A percentile compares a stretch with the other conserved stretches of the same genome.
phyloP scores from a whole-genome alignment of 2,329 filamentous ascomycete species.

The Bipolaris oryzae region DNA sequence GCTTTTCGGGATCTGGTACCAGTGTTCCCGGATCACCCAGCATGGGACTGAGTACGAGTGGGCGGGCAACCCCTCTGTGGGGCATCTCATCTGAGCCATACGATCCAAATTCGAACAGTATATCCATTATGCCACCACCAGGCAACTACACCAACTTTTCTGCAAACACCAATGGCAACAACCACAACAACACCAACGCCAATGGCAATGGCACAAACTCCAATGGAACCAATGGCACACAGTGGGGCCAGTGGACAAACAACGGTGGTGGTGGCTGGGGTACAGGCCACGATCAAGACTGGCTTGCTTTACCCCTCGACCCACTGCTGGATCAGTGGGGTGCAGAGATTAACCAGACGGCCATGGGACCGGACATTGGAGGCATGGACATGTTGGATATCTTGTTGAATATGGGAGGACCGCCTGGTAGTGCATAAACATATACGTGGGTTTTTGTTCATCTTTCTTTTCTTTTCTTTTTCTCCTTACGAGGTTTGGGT shows the following conservation, averaged over 20 bases:
- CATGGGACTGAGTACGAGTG: conserved; percentile 35
- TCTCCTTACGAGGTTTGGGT: too few relatives aligned
- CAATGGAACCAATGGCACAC: conserved; percentile 16
- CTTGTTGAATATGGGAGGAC: conserved; percentile 49
- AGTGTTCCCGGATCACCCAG: conserved; percentile 36
- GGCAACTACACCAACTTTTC: conserved; percentile 28
- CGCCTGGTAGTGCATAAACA: conserved; percentile 25
- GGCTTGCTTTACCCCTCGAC: conserved; percentile 67
- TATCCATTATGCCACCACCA: conserved; percentile 58
- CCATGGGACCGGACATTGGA: conserved; percentile 70
- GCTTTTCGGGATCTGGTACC: conserved; percentile 27
- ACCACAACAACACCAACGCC: conserved; percentile 12
- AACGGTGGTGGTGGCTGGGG: conserved; percentile 26
- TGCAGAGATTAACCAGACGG: conserved; percentile 62
- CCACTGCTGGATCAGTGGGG: conserved; percentile 64
- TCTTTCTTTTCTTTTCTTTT: too few relatives aligned
- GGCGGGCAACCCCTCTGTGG: conserved; percentile 48
- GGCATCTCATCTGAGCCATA: conserved; percentile 54
- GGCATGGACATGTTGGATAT: conserved; percentile 58
- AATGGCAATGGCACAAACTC: conserved; percentile 14
- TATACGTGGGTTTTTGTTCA: too few relatives aligned
- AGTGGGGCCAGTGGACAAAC: conserved; percentile 32
- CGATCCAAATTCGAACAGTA: conserved; percentile 51
- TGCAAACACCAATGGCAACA: conserved; percentile 22
- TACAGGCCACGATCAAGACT: conserved; percentile 55